Evolutionary conservation across 1,284 basidiomycete species (phyloP), one percentile per base, ranked within the genome.

Genomic region (Ganoderma meredithae): DNA sequence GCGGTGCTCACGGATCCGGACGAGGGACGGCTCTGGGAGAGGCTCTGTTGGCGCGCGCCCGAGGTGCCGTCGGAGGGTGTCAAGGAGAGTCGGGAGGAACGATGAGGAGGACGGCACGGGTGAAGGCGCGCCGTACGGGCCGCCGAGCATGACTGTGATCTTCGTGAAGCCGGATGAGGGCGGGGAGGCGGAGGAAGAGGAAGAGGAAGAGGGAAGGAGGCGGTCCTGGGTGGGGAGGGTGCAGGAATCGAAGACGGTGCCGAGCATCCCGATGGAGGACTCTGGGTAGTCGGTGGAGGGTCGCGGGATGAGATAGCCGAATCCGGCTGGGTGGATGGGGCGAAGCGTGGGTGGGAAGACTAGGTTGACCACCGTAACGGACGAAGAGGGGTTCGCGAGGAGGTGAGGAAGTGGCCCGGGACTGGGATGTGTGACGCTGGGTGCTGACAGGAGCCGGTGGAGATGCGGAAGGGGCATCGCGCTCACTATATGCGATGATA

Each of bases 261-360:
- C 95, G 0, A 96, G 84, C 41, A 95, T 85, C 8, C 91, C 88
- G 68, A 87, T 74, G 70, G 80, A 73, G 75, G 70, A 76, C 40
- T 75, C 69, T 22, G 78, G 71, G 77, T 88, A 88, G 15, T 79
- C 90, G 40, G 75, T 81, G 66, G 62, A 72, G 0, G 92, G 88
- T 8, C 96, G 91, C 0, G 97, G 96, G 64, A 98, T 87, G 72
- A 99, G 90, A 81, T 97, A 99, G 1, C 97, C 97, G 79, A 99
- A 99, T 0, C 97, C 97, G 15, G 86, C 83, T 0, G 94, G 94
- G 75, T 95, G 92, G 40, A 94, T 83, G 7, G 79, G 79, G 76
- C 77, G 7, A 86, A 84, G 27, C 85, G 81, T 6, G 13, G 71
- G 81, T 77, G 40, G 88, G 84, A 96, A 90, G 77, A 95, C 82